phyloP scores from a whole-genome alignment of 1,284 basidiomycete genomes.

The Ganoderma leucocontextum region DNA sequence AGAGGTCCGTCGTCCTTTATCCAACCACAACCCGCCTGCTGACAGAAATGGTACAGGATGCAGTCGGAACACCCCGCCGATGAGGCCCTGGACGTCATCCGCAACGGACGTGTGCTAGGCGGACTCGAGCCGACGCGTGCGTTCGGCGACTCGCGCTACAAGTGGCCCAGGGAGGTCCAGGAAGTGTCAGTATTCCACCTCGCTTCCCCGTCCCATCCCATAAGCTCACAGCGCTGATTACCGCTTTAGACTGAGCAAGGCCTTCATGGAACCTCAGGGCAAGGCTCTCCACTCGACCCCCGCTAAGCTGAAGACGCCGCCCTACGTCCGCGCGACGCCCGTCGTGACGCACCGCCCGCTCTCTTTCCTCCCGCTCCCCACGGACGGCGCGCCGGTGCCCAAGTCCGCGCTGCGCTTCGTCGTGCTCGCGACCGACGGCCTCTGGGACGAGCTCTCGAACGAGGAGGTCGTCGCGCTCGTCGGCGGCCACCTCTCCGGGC shows the following conservation, averaged over 20 bases:
- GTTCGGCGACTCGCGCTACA: conserved; percentile 96
- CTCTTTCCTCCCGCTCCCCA: conserved; percentile 49
- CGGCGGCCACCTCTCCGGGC: conserved; percentile 81
- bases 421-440: conserved; percentile 73
- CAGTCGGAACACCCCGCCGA: conserved; percentile 88
- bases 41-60: conserved; percentile 60
- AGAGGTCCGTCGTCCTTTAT: conserved; percentile 54
- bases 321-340: conserved; percentile 93
- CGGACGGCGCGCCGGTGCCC: conserved; percentile 34
- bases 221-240: not conserved
- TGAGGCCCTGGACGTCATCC: conserved; percentile 85
- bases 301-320: conserved; percentile 82
- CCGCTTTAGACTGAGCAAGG: conserved; percentile 64
- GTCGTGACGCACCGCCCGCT: conserved; percentile 87
- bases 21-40: not conserved
- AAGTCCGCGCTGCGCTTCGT: conserved; percentile 59
- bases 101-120: conserved; percentile 88
- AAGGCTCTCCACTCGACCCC: conserved; percentile 68
- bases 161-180: conserved; percentile 82
- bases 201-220: not conserved
- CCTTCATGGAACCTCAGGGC: conserved; percentile 71
- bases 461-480: conserved; percentile 94
- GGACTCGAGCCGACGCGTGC: conserved; percentile 95
- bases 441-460: conserved; percentile 96
- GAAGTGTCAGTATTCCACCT: conserved; percentile 62